Conservation (phyloP, 768 basidiomycete species). For the Mycena belliarum region DNA sequence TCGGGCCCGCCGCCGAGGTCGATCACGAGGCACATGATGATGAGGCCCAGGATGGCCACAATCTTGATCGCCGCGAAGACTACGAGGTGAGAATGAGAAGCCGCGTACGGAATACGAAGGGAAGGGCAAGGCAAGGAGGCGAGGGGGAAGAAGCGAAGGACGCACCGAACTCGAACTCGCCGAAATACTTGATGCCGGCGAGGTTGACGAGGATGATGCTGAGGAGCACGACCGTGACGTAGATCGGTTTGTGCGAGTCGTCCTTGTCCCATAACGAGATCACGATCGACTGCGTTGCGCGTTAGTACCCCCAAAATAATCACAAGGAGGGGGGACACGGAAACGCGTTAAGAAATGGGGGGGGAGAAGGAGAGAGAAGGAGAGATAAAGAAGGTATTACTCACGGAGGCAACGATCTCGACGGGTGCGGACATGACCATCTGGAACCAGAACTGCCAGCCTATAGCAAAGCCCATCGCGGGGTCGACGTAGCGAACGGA, state of each 20-base stretch:
- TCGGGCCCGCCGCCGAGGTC: slow-evolving; percentile 51
- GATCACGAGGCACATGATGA: slow-evolving; percentile 50
- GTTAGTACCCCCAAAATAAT: too few relatives aligned
- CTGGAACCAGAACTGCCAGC: slow-evolving; percentile 34
- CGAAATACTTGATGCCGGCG: slow-evolving; percentile 26
- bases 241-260: slow-evolving; percentile 32
- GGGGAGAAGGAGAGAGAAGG: too few relatives aligned
- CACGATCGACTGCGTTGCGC: slow-evolving; percentile 28
- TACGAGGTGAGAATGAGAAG: slow-evolving; percentile 41
- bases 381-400: slow-evolving; percentile 1
- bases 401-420: slow-evolving; percentile 36
- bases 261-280: slow-evolving; percentile 39
- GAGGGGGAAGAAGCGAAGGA: neutral
- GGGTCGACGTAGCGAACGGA: slow-evolving; percentile 36
- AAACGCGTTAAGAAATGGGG: too few relatives aligned
- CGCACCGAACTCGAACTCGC: slow-evolving; percentile 26
- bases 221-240: slow-evolving; percentile 32
- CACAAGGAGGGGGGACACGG: slow-evolving; percentile 7
- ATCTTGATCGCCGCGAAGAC: slow-evolving; percentile 51
- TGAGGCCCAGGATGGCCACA: slow-evolving; percentile 39
- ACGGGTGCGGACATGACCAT: slow-evolving; percentile 33
- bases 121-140: too few relatives aligned
- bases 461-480: slow-evolving; percentile 37
- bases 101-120: too few relatives aligned
- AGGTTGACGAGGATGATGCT: slow-evolving; percentile 31